Conservation (phyloP, 768 basidiomycete genomes). For the Termitomyces sp. region DNA sequence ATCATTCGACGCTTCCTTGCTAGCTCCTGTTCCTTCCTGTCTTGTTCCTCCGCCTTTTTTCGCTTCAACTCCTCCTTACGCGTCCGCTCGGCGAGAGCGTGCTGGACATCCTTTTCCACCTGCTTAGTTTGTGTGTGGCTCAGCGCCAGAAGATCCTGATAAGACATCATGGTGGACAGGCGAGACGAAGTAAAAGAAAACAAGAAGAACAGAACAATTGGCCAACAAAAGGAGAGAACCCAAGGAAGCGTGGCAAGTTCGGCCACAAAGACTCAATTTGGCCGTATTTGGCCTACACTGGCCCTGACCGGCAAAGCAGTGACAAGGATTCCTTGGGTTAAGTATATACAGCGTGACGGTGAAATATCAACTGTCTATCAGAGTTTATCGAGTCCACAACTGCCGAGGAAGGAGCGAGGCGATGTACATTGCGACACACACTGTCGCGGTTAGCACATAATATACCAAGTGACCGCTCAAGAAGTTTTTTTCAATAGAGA, state of each 20-base stretch:
- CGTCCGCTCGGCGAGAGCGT: slow-evolving; percentile 50
- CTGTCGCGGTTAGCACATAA: slow-evolving; percentile 24
- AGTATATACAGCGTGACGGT: background rate
- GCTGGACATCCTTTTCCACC: slow-evolving; percentile 48
- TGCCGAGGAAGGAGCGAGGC: slow-evolving; percentile 29
- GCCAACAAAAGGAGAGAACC: slow-evolving; percentile 4
- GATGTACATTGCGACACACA: slow-evolving; percentile 21
- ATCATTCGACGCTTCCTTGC: too few relatives aligned
- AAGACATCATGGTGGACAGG: slow-evolving; percentile 36
- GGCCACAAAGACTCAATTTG: slow-evolving; percentile 2
- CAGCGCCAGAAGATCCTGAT: slow-evolving; percentile 62
- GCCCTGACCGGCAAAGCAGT: too few relatives aligned
- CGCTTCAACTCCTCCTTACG: slow-evolving; percentile 55
- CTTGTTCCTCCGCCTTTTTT: too few relatives aligned
- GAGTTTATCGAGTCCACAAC: slow-evolving; percentile 11
- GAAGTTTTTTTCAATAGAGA: slow-evolving; percentile 46
- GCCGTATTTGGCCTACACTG: slow-evolving; percentile 8
- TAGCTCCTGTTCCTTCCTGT: too few relatives aligned
- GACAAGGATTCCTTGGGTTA: background rate
- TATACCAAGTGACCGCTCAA: slow-evolving; percentile 53
- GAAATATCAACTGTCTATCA: slow-evolving; percentile 5
- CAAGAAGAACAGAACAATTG: slow-evolving; percentile 9
- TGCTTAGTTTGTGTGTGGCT: slow-evolving; percentile 62
- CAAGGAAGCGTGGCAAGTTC: slow-evolving; percentile 10
- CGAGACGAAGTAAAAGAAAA: slow-evolving; percentile 3